A percentile compares a stretch with the other conserved stretches of the same genome.
Evolutionary conservation across 108 stramenopile species (phyloP).

Genomic region (Nitzschia sp.): DNA sequence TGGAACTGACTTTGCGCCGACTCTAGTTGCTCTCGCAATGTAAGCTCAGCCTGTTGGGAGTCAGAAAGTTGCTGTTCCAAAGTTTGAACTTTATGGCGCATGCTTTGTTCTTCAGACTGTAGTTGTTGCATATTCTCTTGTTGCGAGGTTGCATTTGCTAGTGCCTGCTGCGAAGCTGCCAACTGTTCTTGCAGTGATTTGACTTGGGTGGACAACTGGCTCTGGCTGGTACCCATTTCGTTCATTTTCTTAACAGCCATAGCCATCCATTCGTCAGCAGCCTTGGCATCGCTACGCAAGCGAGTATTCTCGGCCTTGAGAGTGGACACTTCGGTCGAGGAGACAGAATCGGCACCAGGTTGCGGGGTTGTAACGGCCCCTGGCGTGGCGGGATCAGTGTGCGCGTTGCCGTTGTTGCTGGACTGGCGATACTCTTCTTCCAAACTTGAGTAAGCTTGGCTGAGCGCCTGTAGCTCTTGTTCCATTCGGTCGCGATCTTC

Average conservation of each 20-base stretch:
- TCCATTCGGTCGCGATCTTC: slow-evolving; percentile 49
- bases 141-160: slow-evolving; percentile 1
- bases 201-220: slow-evolving; percentile 25
- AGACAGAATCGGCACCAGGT: slow-evolving; percentile 1
- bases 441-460: slow-evolving; percentile 66
- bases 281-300: slow-evolving; percentile 55
- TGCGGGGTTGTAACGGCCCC: background rate
- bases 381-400: slow-evolving; percentile 1
- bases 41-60: background rate
- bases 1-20: background rate
- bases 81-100: background rate
- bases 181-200: slow-evolving; percentile 25
- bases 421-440: slow-evolving; percentile 60
- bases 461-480: slow-evolving; percentile 71
- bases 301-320: slow-evolving; percentile 66
- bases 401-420: background rate
- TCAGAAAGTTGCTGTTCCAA: background rate
- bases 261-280: slow-evolving; percentile 83
- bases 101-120: background rate
- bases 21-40: background rate
- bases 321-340: slow-evolving; percentile 41
- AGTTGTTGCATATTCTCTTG: background rate
- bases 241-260: slow-evolving; percentile 81
- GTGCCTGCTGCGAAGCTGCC: background rate
- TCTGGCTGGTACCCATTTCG: slow-evolving; percentile 56